Conservation (phyloP, 768 basidiomycete genomes). For the Auriscalpium vulgare region DNA sequence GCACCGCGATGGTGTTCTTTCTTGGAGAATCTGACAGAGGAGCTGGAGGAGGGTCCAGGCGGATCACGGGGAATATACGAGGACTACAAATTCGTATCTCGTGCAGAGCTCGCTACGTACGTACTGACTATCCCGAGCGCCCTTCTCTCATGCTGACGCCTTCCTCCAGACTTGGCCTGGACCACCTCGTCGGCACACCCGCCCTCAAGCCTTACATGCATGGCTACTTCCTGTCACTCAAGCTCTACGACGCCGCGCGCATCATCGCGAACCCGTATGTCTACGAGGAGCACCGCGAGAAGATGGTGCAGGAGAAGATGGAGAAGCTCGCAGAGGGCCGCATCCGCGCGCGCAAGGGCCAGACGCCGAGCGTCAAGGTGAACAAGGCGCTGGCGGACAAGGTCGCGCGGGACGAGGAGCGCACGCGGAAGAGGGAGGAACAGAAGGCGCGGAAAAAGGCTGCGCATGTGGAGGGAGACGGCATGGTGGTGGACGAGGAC, state of each 20-base stretch:
- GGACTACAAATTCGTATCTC: slow-evolving; percentile 96
- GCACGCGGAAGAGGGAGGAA: slow-evolving; percentile 45
- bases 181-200: slow-evolving; percentile 90
- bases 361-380: slow-evolving; percentile 53
- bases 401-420: slow-evolving; percentile 60
- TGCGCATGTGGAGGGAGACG: slow-evolving; percentile 30
- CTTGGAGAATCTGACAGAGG: slow-evolving; percentile 97
- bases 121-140: slow-evolving; percentile 22
- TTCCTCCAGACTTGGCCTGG: slow-evolving; percentile 72
- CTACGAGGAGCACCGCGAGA: slow-evolving; percentile 90
- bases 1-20: slow-evolving; percentile 97
- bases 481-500: slow-evolving; percentile 26
- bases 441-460: slow-evolving; percentile 37
- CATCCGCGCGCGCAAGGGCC: slow-evolving; percentile 75
- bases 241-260: slow-evolving; percentile 91
- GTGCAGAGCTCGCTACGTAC: slow-evolving; percentile 76
- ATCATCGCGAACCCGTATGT: slow-evolving; percentile 95
- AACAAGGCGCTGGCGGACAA: slow-evolving; percentile 85
- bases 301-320: slow-evolving; percentile 79
- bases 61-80: slow-evolving; percentile 68
- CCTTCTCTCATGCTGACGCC: not conserved
- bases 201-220: slow-evolving; percentile 99
- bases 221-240: slow-evolving; percentile 94
- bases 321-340: slow-evolving; percentile 90
- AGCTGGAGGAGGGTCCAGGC: slow-evolving; percentile 85